A percentile compares a stretch with the other conserved stretches of the same genome.
These are phyloP conservation scores for Alternaria triticimaculans DNA, from an alignment of 2,329 filamentous ascomycete genomes.

Conservation along the genomic window DNA sequence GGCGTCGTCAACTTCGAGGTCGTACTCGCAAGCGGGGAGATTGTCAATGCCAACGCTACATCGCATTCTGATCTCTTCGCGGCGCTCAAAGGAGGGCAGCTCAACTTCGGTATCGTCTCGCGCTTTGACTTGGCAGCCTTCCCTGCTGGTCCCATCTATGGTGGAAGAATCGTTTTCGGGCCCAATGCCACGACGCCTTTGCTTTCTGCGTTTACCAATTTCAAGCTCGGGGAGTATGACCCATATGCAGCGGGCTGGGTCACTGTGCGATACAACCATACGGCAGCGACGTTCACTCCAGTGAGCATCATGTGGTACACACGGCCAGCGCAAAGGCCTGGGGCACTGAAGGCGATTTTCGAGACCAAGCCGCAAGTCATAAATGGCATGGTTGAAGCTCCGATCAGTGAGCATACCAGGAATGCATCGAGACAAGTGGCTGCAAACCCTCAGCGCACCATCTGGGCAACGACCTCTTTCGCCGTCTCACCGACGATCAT, in stretches of 20 bases:
- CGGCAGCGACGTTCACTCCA: slow-evolving; percentile 19
- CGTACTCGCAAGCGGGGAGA: slow-evolving; percentile 48
- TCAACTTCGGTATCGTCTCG: slow-evolving; percentile 54
- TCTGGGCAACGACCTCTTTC: slow-evolving; percentile 37
- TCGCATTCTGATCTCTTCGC: slow-evolving; percentile 47
- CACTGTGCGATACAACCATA: slow-evolving; percentile 31
- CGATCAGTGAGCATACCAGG: slow-evolving; percentile 25
- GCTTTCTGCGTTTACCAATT: slow-evolving; percentile 26
- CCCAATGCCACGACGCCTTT: slow-evolving; percentile 19
- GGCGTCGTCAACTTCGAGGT: slow-evolving; percentile 41
- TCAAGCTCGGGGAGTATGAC: slow-evolving; percentile 27
- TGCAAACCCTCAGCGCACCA: slow-evolving; percentile 21
- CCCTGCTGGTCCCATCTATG: slow-evolving; percentile 21
- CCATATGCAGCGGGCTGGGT: slow-evolving; percentile 35
- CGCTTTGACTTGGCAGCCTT: slow-evolving; percentile 48
- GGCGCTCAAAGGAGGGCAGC: slow-evolving; percentile 53
- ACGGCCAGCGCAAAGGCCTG: slow-evolving; percentile 24
- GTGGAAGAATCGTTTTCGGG: slow-evolving; percentile 24
- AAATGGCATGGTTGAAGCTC: slow-evolving; percentile 24
- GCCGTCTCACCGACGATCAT: slow-evolving; percentile 24
- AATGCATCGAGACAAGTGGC: slow-evolving; percentile 26
- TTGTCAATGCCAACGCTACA: slow-evolving; percentile 48
- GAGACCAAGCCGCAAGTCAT: slow-evolving; percentile 23
- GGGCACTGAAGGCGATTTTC: slow-evolving; percentile 19
- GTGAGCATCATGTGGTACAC: slow-evolving; percentile 33